These are phyloP conservation scores for Xylona heveae DNA, from an alignment of 495 filamentous ascomycete genomes.

Conservation along the genomic window DNA sequence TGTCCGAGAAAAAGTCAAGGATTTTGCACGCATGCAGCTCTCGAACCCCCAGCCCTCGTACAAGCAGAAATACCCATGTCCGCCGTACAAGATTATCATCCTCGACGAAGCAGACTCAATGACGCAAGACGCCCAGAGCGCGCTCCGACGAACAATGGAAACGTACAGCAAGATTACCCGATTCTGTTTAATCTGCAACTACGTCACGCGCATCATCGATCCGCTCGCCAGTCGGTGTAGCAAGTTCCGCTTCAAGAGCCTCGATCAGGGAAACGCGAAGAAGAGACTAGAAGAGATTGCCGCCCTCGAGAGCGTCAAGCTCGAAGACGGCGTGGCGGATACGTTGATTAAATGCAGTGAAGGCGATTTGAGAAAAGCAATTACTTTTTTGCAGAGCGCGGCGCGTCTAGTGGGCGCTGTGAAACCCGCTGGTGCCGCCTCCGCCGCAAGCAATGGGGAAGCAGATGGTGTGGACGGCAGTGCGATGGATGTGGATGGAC, in stretches of 20 bases:
- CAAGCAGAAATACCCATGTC: slow-evolving; percentile 65
- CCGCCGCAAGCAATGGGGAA: slow-evolving; percentile 20
- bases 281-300: slow-evolving; percentile 7
- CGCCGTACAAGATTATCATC: slow-evolving; percentile 96
- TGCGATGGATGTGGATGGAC: slow-evolving; percentile 26
- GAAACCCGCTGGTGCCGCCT: slow-evolving; percentile 2
- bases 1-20: slow-evolving; percentile 95
- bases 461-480: slow-evolving; percentile 26
- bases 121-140: slow-evolving; percentile 95
- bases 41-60: slow-evolving; percentile 56
- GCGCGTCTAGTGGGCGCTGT: slow-evolving; percentile 53
- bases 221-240: slow-evolving; percentile 79
- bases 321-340: slow-evolving; percentile 63
- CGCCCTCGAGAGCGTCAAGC: slow-evolving; percentile 20
- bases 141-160: slow-evolving; percentile 89
- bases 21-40: slow-evolving; percentile 88
- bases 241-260: slow-evolving; percentile 94
- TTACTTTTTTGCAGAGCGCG: slow-evolving; percentile 86
- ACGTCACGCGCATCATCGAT: slow-evolving; percentile 94
- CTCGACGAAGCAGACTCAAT: slow-evolving; percentile 96
- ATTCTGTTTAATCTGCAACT: slow-evolving; percentile 97
- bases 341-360: slow-evolving; percentile 72
- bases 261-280: slow-evolving; percentile 38
- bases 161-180: slow-evolving; percentile 89
- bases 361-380: slow-evolving; percentile 85